Base-by-base conservation (phyloP, 768 basidiomycete species). In the Mycena olivaceomarginata region DNA sequence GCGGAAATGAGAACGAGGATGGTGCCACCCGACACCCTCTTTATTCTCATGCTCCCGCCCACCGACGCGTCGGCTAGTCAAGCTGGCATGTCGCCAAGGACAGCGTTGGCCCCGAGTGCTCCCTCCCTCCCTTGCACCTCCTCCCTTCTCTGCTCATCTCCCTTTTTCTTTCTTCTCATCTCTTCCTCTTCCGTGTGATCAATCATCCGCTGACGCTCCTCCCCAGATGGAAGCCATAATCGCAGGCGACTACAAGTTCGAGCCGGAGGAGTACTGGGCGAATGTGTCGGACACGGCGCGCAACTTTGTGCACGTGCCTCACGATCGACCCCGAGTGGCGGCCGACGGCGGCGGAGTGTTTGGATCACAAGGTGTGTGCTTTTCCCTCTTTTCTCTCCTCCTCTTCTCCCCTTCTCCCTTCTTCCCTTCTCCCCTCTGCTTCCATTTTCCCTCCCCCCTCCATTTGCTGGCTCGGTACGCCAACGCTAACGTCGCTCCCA, bases 191-290 rank as follows among this genome's bases (percentile, higher is more conserved):
- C 20, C 22, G 8, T 9, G n/a, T 4, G 4, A 45, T 45, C 43
- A 45, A 31, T 31, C 43, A 15, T 11, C 43, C 43, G 13, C 43
- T 15, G 43, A 31, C n/a, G 53, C 20, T 6, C 9, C 16, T 22
- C 13, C 53, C 7, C 56, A 57, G 87, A 98, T 97, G 94, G 94
- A 98, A 82, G 98, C 98, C 45, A 99, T 99, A 88, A 93, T 97
- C 65, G 91, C 92, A 0, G 97, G 97, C 9, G 96, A 98, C 86
- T 99, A 97, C 88, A 94, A 94, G 83, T 99, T 99, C 82, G 90
- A 88, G 72, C 86, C 89, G 80, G 92, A 87, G 80, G 92, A 92
- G 78, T 93, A 93, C 82, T 94, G 94, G 93, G 87, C 81, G 57
- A 91, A 91, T 77, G 93, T 94, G 46, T 91, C 91, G 13, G 83